Conservation (phyloP, 2,329 filamentous ascomycete genomes). For the Fusarium albosuccineum region DNA sequence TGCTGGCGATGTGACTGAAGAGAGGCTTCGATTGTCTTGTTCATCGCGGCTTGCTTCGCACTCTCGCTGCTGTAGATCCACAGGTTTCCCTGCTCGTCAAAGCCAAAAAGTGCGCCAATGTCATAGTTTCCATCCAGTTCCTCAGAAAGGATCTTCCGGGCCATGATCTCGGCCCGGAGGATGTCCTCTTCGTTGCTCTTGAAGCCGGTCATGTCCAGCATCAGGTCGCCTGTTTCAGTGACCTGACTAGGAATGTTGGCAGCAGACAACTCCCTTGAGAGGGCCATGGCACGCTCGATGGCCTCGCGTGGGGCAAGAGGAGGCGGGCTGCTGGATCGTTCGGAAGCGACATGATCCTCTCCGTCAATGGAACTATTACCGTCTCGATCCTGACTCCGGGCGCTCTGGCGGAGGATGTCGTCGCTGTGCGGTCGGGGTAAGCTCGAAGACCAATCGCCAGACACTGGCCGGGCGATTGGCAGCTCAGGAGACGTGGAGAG, state of each 20-base stretch:
- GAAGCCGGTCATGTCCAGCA: slow-evolving; percentile 98
- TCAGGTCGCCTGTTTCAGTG: slow-evolving; percentile 93
- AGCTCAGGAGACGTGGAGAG: slow-evolving; percentile 67
- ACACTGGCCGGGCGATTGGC: slow-evolving; percentile 58
- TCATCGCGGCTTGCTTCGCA: slow-evolving; percentile 89
- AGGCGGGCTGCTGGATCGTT: slow-evolving; percentile 82
- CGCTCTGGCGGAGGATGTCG: slow-evolving; percentile 63
- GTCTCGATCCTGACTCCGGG: slow-evolving; percentile 54
- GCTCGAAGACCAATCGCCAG: slow-evolving; percentile 64
- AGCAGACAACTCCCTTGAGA: slow-evolving; percentile 88
- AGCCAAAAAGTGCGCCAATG: slow-evolving; percentile 93
- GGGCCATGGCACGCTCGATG: slow-evolving; percentile 82
- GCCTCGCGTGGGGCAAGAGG: slow-evolving; percentile 80
- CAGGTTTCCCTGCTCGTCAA: slow-evolving; percentile 95
- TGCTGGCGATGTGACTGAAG: slow-evolving; percentile 61
- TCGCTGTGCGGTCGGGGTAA: slow-evolving; percentile 66
- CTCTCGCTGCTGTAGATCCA: slow-evolving; percentile 99
- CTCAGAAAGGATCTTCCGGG: slow-evolving; percentile 90
- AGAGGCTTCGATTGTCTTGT: slow-evolving; percentile 68
- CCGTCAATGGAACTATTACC: slow-evolving; percentile 54
- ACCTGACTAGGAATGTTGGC: slow-evolving; percentile 94
- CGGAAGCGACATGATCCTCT: slow-evolving; percentile 57
- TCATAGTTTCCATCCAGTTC: slow-evolving; percentile 96
- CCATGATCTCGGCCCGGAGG: slow-evolving; percentile 90
- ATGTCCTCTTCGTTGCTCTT: slow-evolving; percentile 95